Evolutionary conservation across 1,284 basidiomycete species (phyloP).

Genomic region (Phylloporus sp.): DNA sequence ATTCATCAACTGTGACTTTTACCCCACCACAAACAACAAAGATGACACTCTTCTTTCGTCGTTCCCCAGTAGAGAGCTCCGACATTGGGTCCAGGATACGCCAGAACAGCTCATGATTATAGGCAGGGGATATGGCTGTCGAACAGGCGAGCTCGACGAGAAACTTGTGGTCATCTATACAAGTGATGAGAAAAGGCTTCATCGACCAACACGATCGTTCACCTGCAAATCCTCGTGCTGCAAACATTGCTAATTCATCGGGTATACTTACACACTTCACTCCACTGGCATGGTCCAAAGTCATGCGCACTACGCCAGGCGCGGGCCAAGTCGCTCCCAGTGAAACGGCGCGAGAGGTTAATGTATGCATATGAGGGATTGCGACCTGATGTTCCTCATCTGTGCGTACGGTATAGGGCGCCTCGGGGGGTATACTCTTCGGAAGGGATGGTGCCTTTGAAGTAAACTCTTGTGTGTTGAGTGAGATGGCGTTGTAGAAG

Average conservation of each 20-base stretch:
- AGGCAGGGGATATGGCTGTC: constrained; percentile 70
- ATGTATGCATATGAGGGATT: constrained; percentile 61
- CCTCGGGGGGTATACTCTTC: constrained; percentile 38
- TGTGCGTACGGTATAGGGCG: constrained; percentile 43
- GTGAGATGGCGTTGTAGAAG: too few relatives aligned
- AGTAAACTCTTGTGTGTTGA: too few relatives aligned
- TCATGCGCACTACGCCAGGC: constrained; percentile 66
- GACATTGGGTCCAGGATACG: constrained; percentile 45
- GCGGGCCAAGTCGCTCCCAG: constrained; percentile 74
- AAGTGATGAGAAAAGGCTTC: constrained; percentile 15
- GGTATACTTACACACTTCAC: constrained; percentile 41
- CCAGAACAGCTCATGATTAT: constrained; percentile 62
- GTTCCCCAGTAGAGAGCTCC: constrained; percentile 45
- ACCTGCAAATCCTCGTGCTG: constrained; percentile 66
- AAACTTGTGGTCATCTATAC: constrained; percentile 75
- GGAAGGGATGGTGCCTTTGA: constrained; percentile 1
- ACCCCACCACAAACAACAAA: constrained; percentile 46
- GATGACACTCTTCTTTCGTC: constrained; percentile 26
- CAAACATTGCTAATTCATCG: constrained; percentile 45
- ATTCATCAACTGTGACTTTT: constrained; percentile 63
- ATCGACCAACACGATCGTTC: constrained; percentile 4
- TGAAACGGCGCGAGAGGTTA: constrained; percentile 73
- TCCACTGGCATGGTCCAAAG: constrained; percentile 61
- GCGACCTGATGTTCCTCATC: constrained; percentile 52
- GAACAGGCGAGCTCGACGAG: constrained; percentile 77